These are phyloP conservation scores for Aeminium ludgeri DNA, from an alignment of 495 filamentous ascomycete genomes.

Conservation along the genomic window DNA sequence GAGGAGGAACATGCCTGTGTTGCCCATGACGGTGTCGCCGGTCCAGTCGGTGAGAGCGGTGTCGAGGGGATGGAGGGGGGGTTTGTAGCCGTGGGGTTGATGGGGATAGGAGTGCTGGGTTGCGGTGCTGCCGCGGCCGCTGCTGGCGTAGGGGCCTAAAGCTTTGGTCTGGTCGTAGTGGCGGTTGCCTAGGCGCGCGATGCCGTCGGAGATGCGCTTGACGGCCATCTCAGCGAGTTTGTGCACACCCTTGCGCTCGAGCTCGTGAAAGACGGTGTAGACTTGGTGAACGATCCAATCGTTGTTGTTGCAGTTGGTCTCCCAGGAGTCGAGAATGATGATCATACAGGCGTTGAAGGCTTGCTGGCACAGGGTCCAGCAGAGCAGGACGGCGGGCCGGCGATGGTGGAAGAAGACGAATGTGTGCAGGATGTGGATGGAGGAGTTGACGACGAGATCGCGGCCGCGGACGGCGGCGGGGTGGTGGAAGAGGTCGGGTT, in stretches of 20 bases:
- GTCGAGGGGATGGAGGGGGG: background rate
- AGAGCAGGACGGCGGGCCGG: constrained; percentile 28
- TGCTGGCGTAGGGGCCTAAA: background rate
- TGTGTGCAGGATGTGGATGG: constrained; percentile 24
- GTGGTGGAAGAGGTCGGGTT: constrained; percentile 2
- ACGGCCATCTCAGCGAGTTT: constrained; percentile 28
- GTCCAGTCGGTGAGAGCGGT: constrained; percentile 5
- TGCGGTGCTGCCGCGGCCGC: background rate
- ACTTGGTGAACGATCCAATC: constrained; percentile 25
- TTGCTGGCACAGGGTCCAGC: constrained; percentile 32
- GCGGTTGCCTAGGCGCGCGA: constrained; percentile 11
- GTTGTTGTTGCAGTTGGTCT: constrained; percentile 18
- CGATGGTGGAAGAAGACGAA: constrained; percentile 31
- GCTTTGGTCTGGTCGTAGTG: background rate
- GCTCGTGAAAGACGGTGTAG: constrained; percentile 28
- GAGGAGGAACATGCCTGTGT: constrained; percentile 31
- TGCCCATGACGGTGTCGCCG: constrained; percentile 31
- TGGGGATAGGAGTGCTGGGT: constrained; percentile 1
- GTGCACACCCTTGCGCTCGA: constrained; percentile 28
- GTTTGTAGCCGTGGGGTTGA: constrained; percentile 10
- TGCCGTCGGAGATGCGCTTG: constrained; percentile 20
- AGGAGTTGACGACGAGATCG: constrained; percentile 27
- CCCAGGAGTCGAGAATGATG: constrained; percentile 28
- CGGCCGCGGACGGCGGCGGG: constrained; percentile 23
- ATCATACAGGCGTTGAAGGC: constrained; percentile 35